Evolutionary conservation across 495 filamentous ascomycete species (phyloP).

Genomic region (Rhypophila decipiens): DNA sequence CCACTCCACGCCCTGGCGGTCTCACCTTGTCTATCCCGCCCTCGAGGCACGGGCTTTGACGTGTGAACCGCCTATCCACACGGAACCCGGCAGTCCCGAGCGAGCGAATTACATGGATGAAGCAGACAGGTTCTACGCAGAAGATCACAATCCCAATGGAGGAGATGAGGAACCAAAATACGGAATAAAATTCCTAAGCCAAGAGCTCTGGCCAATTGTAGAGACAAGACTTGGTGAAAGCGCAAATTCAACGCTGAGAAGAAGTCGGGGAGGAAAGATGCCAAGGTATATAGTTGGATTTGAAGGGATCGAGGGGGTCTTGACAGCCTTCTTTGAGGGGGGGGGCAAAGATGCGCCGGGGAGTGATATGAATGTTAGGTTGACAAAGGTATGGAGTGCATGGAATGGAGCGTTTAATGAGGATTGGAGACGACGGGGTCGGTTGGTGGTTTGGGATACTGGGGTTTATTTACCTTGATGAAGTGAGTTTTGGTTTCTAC

Average conservation of each 20-base stretch:
- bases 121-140: constrained; percentile 76
- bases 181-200: constrained; percentile 47
- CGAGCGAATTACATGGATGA: constrained; percentile 72
- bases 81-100: constrained; percentile 41
- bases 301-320: constrained; percentile 39
- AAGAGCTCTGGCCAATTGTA: constrained; percentile 32
- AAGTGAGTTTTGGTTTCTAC: no score
- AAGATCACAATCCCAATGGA: background rate
- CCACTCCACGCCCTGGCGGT: constrained; percentile 96
- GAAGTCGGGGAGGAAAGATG: constrained; percentile 34
- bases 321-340: constrained; percentile 36
- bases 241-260: background rate
- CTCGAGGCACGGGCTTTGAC: constrained; percentile 81
- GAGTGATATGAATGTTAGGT: constrained; percentile 26
- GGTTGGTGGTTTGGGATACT: constrained; percentile 71
- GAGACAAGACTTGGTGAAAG: constrained; percentile 1
- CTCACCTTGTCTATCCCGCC: constrained; percentile 66
- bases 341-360: constrained; percentile 42
- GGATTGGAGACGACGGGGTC: constrained; percentile 77
- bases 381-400: constrained; percentile 60
- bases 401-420: constrained; percentile 84
- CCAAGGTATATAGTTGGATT: constrained; percentile 54
- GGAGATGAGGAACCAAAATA: no score
- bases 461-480: no score
- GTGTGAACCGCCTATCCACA: constrained; percentile 79